A percentile compares a stretch with the other conserved stretches of the same genome.
phyloP scores from a whole-genome alignment of 257 asterid species.

The Przewalskia tangutica region DNA sequence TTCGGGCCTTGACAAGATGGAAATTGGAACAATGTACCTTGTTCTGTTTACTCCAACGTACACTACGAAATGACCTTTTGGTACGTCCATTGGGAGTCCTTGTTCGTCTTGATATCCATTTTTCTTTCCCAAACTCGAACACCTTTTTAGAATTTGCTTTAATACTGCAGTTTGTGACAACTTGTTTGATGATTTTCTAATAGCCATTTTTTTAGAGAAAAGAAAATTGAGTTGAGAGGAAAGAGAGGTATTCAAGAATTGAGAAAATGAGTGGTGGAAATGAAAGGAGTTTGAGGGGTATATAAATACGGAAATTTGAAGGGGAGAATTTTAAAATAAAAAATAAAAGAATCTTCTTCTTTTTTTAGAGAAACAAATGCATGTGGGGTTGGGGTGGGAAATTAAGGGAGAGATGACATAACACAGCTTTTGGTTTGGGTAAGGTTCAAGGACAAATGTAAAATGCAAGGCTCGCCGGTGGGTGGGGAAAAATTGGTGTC shows the following conservation, averaged over 20 bases:
- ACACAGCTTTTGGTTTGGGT: not conserved
- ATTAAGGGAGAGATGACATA: not conserved
- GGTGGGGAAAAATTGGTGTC: too few relatives aligned
- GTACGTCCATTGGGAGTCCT: conserved; percentile 45
- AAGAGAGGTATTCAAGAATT: not conserved
- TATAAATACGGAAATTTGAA: conserved; percentile 14
- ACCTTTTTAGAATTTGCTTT: conserved; percentile 42
- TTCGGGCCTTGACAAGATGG: conserved; percentile 27
- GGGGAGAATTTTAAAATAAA: not conserved
- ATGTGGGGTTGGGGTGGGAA: conserved; percentile 34
- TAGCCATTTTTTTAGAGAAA: conserved; percentile 23
- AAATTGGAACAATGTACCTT: conserved; percentile 40
- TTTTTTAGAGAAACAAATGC: conserved; percentile 15
- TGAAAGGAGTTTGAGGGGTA: conserved; percentile 12
- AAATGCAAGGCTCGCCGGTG: not conserved
- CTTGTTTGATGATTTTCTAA: conserved; percentile 33
- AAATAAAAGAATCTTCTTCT: not conserved
- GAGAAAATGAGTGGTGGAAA: conserved; percentile 13
- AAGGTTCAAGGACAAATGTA: not conserved
- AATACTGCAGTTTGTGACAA: conserved; percentile 40
- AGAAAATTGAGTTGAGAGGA: not conserved
- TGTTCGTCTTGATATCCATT: conserved; percentile 11
- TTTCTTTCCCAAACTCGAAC: conserved; percentile 39
- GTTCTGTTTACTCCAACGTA: conserved; percentile 44
- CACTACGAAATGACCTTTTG: conserved; percentile 50